Evolutionary conservation across 768 basidiomycete species (phyloP), one percentile per base, ranked within the genome.

Genomic region (Tricholoma sp.): DNA sequence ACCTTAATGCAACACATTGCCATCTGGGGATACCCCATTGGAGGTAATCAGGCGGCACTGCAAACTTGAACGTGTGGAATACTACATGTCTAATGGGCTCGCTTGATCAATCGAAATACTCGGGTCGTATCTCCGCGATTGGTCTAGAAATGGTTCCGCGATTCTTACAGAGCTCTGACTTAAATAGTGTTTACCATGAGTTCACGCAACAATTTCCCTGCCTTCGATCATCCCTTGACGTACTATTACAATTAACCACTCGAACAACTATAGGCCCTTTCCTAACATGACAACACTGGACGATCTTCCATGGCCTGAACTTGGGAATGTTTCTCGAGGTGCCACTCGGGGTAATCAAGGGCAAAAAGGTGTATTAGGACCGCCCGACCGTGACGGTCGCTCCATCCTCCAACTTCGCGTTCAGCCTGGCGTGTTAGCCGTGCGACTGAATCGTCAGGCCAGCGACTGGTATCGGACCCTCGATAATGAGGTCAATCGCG

Each of bases 281-380:
- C 67, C 64, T 64, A 65, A 67, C 68, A 81, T 81, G 79, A 73
- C 80, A 58, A 71, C 76, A 67, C 71, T 80, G 61, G 89, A 91
- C 76, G 89, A 91, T 77, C 79, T 91, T 55, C 89, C 89, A 21
- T 91, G 89, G 89, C 89, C 89, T 61, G 89, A 91, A 72, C 78
- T 89, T 59, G 89, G 89, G 60, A 91, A 91, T 66, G 88, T 91
- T 62, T 89, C 89, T 55, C 82, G 89, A 57, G 89, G 89, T 50
- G 89, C 89, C 22, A 91, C 89, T 51, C 73, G 89, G 68, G 89
- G 89, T 59, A 91, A 91, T 71, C 89, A 91, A 78, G 89, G 89
- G 50, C 88, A 90, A 69, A 91, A 91, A 67, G 89, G 89, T 60
- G 86, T 84, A 45, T 73, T 91, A 31, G 83, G 87, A 18, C 78